Percentiles rank a stretch among this genome's conserved stretches.
phyloP scores from a whole-genome alignment of 2,329 filamentous ascomycete genomes.

The Aspergillus ustus region DNA sequence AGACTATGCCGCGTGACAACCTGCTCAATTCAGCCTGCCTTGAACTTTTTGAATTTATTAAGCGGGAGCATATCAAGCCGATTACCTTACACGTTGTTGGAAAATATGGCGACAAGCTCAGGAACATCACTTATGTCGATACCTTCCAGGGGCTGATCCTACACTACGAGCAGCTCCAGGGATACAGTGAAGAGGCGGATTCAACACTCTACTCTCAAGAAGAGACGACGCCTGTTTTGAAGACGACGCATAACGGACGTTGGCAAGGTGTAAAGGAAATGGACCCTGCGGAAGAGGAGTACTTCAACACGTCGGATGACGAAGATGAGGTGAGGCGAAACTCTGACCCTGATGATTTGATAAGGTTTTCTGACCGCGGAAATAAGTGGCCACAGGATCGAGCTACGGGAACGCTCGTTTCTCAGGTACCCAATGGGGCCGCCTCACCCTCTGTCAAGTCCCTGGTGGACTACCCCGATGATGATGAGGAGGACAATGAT shows the following conservation, averaged over 20 bases:
- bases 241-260: conserved; percentile 59
- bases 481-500: conserved; percentile 78
- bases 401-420: conserved; percentile 38
- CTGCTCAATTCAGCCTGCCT: conserved; percentile 90
- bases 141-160: conserved; percentile 78
- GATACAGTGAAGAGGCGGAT: conserved; percentile 68
- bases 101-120: conserved; percentile 77
- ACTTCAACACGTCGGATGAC: conserved; percentile 89
- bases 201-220: conserved; percentile 70
- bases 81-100: conserved; percentile 83
- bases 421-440: conserved; percentile 59
- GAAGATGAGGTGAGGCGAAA: conserved; percentile 65
- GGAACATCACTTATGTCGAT: conserved; percentile 78
- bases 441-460: conserved; percentile 68
- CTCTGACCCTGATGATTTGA: background rate
- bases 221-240: conserved; percentile 58
- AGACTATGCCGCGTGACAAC: conserved; percentile 90
- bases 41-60: conserved; percentile 91
- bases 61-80: conserved; percentile 77
- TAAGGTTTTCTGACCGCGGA: conserved; percentile 14
- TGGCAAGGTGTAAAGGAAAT: conserved; percentile 79
- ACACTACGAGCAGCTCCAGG: conserved; percentile 78
- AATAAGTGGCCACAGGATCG: conserved; percentile 42
- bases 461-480: conserved; percentile 89
- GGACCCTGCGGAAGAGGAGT: conserved; percentile 86